Percentiles rank a stretch among this genome's conserved stretches.
Evolutionary conservation across 768 basidiomycete genomes (phyloP).

Genomic region (Phanerochaete carnosa): DNA sequence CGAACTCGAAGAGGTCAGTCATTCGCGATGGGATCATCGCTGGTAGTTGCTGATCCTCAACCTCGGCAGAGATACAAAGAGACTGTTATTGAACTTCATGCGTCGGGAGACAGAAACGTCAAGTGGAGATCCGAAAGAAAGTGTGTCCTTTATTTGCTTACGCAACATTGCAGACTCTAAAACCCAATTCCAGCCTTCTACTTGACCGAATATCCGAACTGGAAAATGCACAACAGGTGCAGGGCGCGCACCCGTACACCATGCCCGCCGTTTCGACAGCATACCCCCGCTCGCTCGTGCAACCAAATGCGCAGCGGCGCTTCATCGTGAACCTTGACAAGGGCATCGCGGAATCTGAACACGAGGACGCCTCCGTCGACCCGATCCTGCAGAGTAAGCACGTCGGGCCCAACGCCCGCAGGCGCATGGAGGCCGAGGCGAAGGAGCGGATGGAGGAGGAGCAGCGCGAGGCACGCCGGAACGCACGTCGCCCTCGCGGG

Average conservation of each 20-base stretch:
- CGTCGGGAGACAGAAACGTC: conserved; percentile 61
- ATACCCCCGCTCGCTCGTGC: conserved; percentile 46
- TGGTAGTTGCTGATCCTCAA: not conserved
- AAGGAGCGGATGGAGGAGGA: conserved; percentile 43
- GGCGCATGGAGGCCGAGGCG: conserved; percentile 41
- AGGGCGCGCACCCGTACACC: conserved; percentile 29
- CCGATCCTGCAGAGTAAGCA: conserved; percentile 45
- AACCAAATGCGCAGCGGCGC: conserved; percentile 37
- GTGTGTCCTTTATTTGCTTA: conserved; percentile 36
- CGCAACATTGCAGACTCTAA: conserved; percentile 7
- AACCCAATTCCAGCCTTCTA: conserved; percentile 37
- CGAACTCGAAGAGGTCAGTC: conserved; percentile 63
- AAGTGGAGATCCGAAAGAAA: conserved; percentile 60
- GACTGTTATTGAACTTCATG: conserved; percentile 49
- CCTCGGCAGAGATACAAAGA: conserved; percentile 55
- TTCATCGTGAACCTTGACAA: conserved; percentile 48
- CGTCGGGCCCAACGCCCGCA: conserved; percentile 40
- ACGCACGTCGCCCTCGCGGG: conserved; percentile 29
- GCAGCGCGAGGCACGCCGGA: conserved; percentile 37
- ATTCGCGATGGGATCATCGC: conserved; percentile 9
- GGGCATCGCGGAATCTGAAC: conserved; percentile 42
- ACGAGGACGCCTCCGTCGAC: conserved; percentile 44
- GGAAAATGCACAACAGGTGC: conserved; percentile 28
- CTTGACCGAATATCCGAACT: conserved; percentile 62
- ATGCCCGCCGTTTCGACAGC: conserved; percentile 33